These are phyloP conservation scores for Ophiostoma pallidulum DNA, from an alignment of 2,329 filamentous ascomycete genomes.

Conservation along the genomic window DNA sequence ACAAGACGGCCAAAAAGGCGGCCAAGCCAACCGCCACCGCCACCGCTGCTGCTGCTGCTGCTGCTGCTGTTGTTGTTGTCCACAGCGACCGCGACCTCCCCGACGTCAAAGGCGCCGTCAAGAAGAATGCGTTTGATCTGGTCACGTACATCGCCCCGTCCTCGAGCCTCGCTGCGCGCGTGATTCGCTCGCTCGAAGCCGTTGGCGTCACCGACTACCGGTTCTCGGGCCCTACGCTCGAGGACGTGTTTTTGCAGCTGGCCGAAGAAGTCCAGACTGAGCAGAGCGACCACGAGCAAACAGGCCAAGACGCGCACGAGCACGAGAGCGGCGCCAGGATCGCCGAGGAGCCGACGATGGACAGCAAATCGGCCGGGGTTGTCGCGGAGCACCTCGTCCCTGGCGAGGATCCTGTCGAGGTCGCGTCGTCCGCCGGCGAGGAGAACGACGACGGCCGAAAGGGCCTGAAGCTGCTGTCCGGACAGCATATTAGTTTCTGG, in stretches of 20 bases:
- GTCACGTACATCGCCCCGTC: conserved; percentile 62
- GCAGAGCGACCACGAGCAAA: conserved; percentile 11
- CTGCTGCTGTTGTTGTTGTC: conserved; percentile 4
- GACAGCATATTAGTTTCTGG: conserved; percentile 57
- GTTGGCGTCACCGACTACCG: conserved; percentile 66
- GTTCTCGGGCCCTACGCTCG: conserved; percentile 80
- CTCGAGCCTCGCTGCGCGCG: conserved; percentile 59
- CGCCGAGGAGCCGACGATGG: not conserved
- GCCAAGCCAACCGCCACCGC: conserved; percentile 39
- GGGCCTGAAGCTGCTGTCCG: conserved; percentile 53
- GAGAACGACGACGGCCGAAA: conserved; percentile 17
- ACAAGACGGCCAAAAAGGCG: conserved; percentile 41
- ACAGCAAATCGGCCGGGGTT: not conserved
- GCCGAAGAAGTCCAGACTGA: conserved; percentile 67
- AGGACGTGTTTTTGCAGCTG: conserved; percentile 82
- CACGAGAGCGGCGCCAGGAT: not conserved
- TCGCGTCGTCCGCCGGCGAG: not conserved
- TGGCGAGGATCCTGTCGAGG: not conserved
- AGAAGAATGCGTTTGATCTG: conserved; percentile 57
- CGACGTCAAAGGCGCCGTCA: conserved; percentile 45
- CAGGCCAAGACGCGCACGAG: not conserved
- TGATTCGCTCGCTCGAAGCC: conserved; percentile 60
- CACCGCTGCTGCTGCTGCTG: too few species aligned
- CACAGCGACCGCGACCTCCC: conserved; percentile 26
- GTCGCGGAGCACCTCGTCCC: too few species aligned